Evolutionary conservation across 768 basidiomycete species (phyloP).

Genomic region (Suillus alpinus): DNA sequence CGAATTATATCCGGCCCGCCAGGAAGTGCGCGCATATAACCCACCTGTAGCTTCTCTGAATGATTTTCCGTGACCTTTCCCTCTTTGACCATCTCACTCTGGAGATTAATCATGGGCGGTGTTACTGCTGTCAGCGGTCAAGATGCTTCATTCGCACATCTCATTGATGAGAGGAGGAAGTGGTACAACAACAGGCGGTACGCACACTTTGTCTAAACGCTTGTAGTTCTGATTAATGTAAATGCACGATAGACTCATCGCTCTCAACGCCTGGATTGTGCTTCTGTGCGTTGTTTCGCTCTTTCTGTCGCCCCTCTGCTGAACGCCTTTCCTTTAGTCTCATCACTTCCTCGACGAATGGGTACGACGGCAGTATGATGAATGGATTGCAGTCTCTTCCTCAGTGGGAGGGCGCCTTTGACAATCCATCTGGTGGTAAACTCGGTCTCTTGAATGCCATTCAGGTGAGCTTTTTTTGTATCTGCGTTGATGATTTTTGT

Average conservation of each 20-base stretch:
- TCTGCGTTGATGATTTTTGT: not conserved
- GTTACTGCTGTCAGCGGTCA: constrained; percentile 34
- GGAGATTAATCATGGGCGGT: constrained; percentile 45
- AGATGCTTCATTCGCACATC: constrained; percentile 43
- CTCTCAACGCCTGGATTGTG: constrained; percentile 67
- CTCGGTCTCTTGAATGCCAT: constrained; percentile 74
- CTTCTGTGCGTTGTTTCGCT: constrained; percentile 45
- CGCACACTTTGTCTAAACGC: constrained; percentile 7
- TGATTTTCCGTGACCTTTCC: constrained; percentile 15
- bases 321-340: constrained; percentile 37
- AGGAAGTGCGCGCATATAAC: constrained; percentile 8
- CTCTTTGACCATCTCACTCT: constrained; percentile 1
- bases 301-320: constrained; percentile 3
- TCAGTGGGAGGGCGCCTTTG: constrained; percentile 64
- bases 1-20: constrained; percentile 9
- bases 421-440: constrained; percentile 51
- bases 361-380: constrained; percentile 79
- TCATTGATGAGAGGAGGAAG: constrained; percentile 62
- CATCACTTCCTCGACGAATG: constrained; percentile 74
- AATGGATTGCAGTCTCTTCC: constrained; percentile 70
- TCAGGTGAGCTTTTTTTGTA: constrained; percentile 42
- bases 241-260: constrained; percentile 44
- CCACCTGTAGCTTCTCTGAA: constrained; percentile 28
- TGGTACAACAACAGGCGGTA: constrained; percentile 80
- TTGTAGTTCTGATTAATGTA: not conserved